phyloP scores from a whole-genome alignment of 441 rosid species.

The Cnidoscolus chayamansa region DNA sequence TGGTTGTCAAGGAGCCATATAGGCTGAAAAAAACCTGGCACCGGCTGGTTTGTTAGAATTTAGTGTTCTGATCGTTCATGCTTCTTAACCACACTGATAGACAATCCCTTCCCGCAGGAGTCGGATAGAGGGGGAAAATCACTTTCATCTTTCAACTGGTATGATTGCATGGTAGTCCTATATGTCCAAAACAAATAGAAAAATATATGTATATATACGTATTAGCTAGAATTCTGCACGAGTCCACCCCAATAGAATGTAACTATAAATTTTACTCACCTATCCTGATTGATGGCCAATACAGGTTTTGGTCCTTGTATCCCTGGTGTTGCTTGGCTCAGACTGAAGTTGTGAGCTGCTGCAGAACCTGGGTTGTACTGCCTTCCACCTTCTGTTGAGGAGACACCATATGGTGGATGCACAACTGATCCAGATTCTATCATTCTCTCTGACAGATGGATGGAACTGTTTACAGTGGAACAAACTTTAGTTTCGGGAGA shows the following conservation, averaged over 20 bases:
- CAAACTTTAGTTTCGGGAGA: constrained; percentile 35
- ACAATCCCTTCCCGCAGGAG: constrained; percentile 30
- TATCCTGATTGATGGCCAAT: constrained; percentile 37
- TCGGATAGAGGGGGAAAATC: constrained; percentile 55
- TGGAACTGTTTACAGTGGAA: constrained; percentile 42
- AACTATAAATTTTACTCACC: constrained; percentile 36
- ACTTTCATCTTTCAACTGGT: constrained; percentile 39
- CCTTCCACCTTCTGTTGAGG: constrained; percentile 31
- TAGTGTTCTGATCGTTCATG: constrained; percentile 23
- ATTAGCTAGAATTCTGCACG: background rate
- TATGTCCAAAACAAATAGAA: constrained; percentile 20
- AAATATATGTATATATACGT: no score
- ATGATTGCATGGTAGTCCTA: constrained; percentile 31
- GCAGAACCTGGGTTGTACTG: constrained; percentile 27
- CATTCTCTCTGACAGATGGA: constrained; percentile 35
- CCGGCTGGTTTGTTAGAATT: constrained; percentile 33
- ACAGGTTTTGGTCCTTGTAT: constrained; percentile 35
- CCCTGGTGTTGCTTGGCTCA: constrained; percentile 26
- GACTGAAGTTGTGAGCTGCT: constrained; percentile 27
- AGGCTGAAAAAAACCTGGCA: constrained; percentile 20
- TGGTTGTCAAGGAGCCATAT: constrained; percentile 14
- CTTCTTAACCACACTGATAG: constrained; percentile 23
- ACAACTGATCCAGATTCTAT: constrained; percentile 40
- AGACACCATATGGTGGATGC: constrained; percentile 25
- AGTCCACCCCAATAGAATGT: constrained; percentile 18